Percentiles rank a stretch among this genome's conserved stretches.
Evolutionary conservation across 169 alveolate species (phyloP).

Genomic region (Plasmodium inui): DNA sequence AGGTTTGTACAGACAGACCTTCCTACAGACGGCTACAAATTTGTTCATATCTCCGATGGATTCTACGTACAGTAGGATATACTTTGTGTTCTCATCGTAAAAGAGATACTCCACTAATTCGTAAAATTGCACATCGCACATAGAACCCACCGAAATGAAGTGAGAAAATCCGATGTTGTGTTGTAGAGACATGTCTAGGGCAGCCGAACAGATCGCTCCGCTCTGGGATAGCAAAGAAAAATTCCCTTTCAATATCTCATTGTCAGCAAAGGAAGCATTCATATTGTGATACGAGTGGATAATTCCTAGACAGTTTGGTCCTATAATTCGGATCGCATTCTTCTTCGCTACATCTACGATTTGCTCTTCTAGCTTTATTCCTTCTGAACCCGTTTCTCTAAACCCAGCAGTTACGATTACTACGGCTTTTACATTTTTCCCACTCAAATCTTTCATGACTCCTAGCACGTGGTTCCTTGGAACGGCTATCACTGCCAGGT

Average conservation of each 20-base stretch:
- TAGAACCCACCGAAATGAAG: slow-evolving; percentile 87
- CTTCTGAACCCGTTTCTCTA: slow-evolving; percentile 83
- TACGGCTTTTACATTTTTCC: slow-evolving; percentile 78
- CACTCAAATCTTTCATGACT: slow-evolving; percentile 78
- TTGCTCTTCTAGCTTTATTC: slow-evolving; percentile 76
- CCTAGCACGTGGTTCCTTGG: slow-evolving; percentile 77
- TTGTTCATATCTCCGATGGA: slow-evolving; percentile 84
- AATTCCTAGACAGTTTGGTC: slow-evolving; percentile 87
- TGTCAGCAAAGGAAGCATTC: slow-evolving; percentile 83
- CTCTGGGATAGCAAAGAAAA: slow-evolving; percentile 84
- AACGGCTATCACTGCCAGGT: slow-evolving; percentile 81
- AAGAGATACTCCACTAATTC: slow-evolving; percentile 83
- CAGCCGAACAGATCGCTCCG: slow-evolving; percentile 88
- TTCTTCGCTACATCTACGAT: slow-evolving; percentile 76
- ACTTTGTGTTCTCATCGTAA: slow-evolving; percentile 81
- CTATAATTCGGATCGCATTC: slow-evolving; percentile 79
- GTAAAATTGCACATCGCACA: slow-evolving; percentile 82
- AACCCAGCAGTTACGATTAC: slow-evolving; percentile 86
- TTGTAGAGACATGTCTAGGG: slow-evolving; percentile 85
- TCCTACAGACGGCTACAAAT: slow-evolving; percentile 82
- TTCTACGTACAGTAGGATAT: slow-evolving; percentile 85
- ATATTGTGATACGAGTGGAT: slow-evolving; percentile 75
- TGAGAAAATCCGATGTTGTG: slow-evolving; percentile 87
- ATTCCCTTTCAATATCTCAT: slow-evolving; percentile 74
- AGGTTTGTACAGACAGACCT: slow-evolving; percentile 82